Evolutionary conservation across 2,329 filamentous ascomycete species (phyloP).

Genomic region (Cordyceps cicadae): DNA sequence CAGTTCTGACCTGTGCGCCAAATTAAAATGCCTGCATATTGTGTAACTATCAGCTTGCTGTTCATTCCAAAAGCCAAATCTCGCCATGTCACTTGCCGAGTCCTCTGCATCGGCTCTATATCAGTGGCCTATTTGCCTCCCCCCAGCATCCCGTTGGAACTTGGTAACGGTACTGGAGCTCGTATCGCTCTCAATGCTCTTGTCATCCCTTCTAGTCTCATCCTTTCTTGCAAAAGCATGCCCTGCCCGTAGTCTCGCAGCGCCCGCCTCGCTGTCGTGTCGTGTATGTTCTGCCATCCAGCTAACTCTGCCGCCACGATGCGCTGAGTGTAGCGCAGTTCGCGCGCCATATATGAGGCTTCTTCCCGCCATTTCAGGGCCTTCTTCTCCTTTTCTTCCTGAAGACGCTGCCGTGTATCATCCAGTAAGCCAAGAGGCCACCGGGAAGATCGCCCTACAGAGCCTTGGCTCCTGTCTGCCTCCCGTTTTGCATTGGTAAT

Average conservation of each 20-base stretch:
- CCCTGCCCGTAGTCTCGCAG: constrained; percentile 67
- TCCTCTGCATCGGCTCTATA: neutral
- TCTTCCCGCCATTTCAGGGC: constrained; percentile 63
- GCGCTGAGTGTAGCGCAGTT: constrained; percentile 86
- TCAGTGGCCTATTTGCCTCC: neutral
- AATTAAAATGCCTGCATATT: neutral
- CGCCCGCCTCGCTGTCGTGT: constrained; percentile 64
- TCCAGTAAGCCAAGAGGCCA: constrained; percentile 80
- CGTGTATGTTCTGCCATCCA: constrained; percentile 87
- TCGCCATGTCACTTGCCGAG: neutral
- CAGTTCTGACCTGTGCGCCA: neutral
- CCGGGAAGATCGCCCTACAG: constrained; percentile 63
- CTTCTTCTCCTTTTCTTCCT: constrained; percentile 77
- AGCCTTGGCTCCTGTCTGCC: constrained; percentile 69
- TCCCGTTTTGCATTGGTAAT: constrained; percentile 68
- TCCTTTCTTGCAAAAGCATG: constrained; percentile 73
- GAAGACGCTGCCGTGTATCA: constrained; percentile 73
- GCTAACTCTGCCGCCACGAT: constrained; percentile 87
- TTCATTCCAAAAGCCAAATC: neutral
- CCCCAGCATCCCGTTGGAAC: neutral
- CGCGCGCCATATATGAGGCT: constrained; percentile 64
- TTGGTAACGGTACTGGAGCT: neutral
- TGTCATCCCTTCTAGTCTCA: constrained; percentile 70
- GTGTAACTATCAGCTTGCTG: neutral
- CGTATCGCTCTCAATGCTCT: constrained; percentile 63